phyloP scores from a whole-genome alignment of 345 rosid species.

The Iberis pinnata region DNA sequence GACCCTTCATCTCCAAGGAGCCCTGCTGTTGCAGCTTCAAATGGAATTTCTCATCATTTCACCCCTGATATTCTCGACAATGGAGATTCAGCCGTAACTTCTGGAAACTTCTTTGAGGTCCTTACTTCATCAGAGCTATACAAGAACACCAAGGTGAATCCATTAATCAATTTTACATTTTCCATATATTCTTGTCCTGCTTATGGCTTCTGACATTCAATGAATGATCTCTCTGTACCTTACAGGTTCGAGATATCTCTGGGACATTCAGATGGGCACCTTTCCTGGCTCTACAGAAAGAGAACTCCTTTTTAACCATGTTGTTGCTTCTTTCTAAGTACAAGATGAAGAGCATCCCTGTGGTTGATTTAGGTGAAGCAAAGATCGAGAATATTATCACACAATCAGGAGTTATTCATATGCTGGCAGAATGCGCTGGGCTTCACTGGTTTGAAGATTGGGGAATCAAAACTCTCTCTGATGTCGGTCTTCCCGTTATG shows the following conservation, averaged over 20 bases:
- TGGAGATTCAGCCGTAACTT: conserved; percentile 69
- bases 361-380: conserved; percentile 68
- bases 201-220: conserved; percentile 4
- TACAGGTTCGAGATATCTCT: conserved; percentile 90
- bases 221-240: conserved; percentile 20
- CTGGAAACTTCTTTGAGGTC: conserved; percentile 81
- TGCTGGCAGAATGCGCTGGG: conserved; percentile 89
- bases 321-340: conserved; percentile 85
- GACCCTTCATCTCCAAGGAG: conserved; percentile 93
- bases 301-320: conserved; percentile 93
- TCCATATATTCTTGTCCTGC: background rate
- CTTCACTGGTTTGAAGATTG: conserved; percentile 94
- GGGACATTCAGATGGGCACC: conserved; percentile 99
- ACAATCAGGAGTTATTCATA: conserved; percentile 94
- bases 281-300: conserved; percentile 83
- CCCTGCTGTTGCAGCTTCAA: conserved; percentile 45
- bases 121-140: conserved; percentile 77
- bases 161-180: background rate
- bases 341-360: conserved; percentile 97
- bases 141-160: conserved; percentile 66
- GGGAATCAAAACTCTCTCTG: conserved; percentile 81
- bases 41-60: conserved; percentile 33
- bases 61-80: conserved; percentile 44
- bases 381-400: conserved; percentile 80
- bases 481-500: conserved; percentile 83